Evolutionary conservation across 2,329 filamentous ascomycete genomes (phyloP).

Genomic region (Aspergillus costaricaensis): DNA sequence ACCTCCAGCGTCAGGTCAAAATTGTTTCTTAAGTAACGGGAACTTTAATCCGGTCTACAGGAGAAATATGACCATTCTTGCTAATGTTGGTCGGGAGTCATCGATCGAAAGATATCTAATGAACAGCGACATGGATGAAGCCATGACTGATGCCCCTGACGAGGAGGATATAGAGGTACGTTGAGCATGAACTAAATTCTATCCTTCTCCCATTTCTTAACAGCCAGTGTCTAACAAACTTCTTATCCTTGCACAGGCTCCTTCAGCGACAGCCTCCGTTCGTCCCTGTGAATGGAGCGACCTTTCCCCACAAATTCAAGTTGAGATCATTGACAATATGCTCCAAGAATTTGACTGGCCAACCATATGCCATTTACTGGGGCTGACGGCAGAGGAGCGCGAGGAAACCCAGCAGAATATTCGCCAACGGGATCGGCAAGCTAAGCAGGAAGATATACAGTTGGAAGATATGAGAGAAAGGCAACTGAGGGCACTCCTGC

Average conservation of each 20-base stretch:
- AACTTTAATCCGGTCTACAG: constrained; percentile 29
- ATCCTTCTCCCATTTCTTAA: background rate
- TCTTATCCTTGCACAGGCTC: background rate
- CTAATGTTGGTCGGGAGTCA: background rate
- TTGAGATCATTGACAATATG: constrained; percentile 41
- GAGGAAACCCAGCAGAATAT: constrained; percentile 22
- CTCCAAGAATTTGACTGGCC: constrained; percentile 24
- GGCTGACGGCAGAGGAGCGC: constrained; percentile 27
- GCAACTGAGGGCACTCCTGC: constrained; percentile 35
- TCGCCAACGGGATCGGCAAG: constrained; percentile 27
- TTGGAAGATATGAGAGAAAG: constrained; percentile 38
- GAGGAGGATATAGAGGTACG: constrained; percentile 8
- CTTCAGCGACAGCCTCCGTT: constrained; percentile 4
- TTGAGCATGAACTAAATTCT: background rate
- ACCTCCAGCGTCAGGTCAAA: constrained; percentile 21
- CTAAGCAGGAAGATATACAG: constrained; percentile 29
- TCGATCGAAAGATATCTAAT: constrained; percentile 15
- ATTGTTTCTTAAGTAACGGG: constrained; percentile 31
- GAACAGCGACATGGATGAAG: constrained; percentile 25
- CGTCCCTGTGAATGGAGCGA: constrained; percentile 35
- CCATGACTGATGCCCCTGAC: constrained; percentile 2
- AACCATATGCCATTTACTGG: constrained; percentile 26
- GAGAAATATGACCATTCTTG: constrained; percentile 32
- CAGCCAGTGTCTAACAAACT: background rate
- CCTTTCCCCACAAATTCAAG: constrained; percentile 33